These are phyloP conservation scores for Fraxinus nigra DNA, from an alignment of 305 asterid species.

Conservation along the genomic window DNA sequence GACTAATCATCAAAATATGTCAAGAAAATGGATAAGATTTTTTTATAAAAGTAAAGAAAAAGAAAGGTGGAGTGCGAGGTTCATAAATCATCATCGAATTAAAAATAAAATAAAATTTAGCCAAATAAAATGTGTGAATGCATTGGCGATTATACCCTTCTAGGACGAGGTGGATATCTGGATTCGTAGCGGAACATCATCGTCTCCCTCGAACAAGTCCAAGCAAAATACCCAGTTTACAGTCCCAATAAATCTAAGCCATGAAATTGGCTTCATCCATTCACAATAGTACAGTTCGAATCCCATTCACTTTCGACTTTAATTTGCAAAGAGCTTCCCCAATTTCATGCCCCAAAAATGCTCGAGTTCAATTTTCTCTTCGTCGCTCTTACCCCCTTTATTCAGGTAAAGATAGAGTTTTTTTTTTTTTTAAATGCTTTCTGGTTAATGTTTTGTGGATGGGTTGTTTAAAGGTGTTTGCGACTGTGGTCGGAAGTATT, in stretches of 20 bases:
- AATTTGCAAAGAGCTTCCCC: slow-evolving; percentile 39
- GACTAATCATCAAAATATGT: not conserved
- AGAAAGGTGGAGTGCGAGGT: not conserved
- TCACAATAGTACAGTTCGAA: slow-evolving; percentile 33
- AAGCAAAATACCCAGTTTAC: not conserved
- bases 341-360: slow-evolving; percentile 30
- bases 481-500: slow-evolving; percentile 29
- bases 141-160: slow-evolving; percentile 14
- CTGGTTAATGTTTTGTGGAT: not conserved
- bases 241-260: slow-evolving; percentile 20
- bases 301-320: slow-evolving; percentile 31
- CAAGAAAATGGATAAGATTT: not conserved
- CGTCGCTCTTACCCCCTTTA: slow-evolving; percentile 31
- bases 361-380: slow-evolving; percentile 37
- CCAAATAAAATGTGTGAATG: not conserved
- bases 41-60: not conserved
- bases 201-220: not conserved
- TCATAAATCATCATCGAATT: not conserved
- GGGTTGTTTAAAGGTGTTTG: slow-evolving; percentile 39
- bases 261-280: slow-evolving; percentile 51
- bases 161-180: slow-evolving; percentile 21
- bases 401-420: slow-evolving; percentile 33
- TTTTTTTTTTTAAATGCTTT: not conserved
- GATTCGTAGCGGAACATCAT: not conserved
- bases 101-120: not conserved